phyloP scores from a whole-genome alignment of 148 eudicot species.

The Fallopia convolvulus region DNA sequence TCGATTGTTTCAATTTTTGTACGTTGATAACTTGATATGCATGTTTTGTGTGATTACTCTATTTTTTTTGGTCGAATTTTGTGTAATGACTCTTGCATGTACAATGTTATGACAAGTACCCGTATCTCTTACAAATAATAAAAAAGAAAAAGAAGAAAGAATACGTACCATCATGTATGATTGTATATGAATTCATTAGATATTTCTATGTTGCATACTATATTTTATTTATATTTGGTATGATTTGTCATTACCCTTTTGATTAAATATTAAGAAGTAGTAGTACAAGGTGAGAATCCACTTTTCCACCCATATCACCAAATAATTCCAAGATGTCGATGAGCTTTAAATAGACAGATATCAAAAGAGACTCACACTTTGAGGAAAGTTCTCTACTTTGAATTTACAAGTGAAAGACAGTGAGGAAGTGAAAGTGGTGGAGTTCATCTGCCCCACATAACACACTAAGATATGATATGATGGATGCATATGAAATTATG shows the following conservation, averaged over 20 bases:
- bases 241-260: not conserved
- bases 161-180: too few species aligned
- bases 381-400: slow-evolving; percentile 8
- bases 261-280: not conserved
- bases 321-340: slow-evolving; percentile 11
- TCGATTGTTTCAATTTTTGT: too few species aligned
- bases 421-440: slow-evolving; percentile 1
- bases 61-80: too few species aligned
- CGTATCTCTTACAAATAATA: too few species aligned
- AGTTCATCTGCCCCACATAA: not conserved
- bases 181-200: too few species aligned
- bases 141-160: too few species aligned
- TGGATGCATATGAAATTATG: not conserved
- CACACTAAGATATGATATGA: not conserved
- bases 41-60: too few species aligned
- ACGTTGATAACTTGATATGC: too few species aligned
- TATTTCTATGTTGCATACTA: too few species aligned
- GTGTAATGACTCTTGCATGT: too few species aligned
- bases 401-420: slow-evolving; percentile 1
- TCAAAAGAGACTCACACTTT: slow-evolving; percentile 1
- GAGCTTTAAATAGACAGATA: slow-evolving; percentile 3
- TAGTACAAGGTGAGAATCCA: slow-evolving; percentile 8
- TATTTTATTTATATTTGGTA: not conserved
- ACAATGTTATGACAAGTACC: too few species aligned
- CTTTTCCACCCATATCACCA: slow-evolving; percentile 6